Percentiles rank a stretch among this genome's conserved stretches.
phyloP scores from a whole-genome alignment of 805 yeast genomes.

The Pichia heedii region DNA sequence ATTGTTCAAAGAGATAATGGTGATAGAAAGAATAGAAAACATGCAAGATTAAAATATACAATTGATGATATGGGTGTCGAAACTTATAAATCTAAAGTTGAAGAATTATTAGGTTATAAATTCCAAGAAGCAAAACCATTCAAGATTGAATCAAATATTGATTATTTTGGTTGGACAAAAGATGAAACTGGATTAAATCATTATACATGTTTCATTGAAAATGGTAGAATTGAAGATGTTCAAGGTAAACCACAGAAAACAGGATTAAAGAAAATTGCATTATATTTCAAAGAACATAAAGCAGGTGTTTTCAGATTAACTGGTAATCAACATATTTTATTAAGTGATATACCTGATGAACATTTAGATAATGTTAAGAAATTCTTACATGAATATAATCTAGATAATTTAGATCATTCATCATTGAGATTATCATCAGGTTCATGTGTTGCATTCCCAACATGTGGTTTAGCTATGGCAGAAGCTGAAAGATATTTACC shows the following conservation, averaged over 20 bases:
- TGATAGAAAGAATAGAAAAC: slow-evolving; percentile 93
- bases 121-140: slow-evolving; percentile 65
- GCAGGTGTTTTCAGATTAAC: slow-evolving; percentile 87
- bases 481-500: slow-evolving; percentile 94
- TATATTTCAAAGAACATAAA: slow-evolving; percentile 47
- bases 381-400: slow-evolving; percentile 60
- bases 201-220: slow-evolving; percentile 89
- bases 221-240: slow-evolving; percentile 93
- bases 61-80: slow-evolving; percentile 91
- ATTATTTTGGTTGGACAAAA: slow-evolving; percentile 87
- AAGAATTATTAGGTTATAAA: slow-evolving; percentile 69
- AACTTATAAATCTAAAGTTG: slow-evolving; percentile 69
- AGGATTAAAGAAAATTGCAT: slow-evolving; percentile 75
- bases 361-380: slow-evolving; percentile 55
- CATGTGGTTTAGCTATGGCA: slow-evolving; percentile 98
- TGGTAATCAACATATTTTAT: slow-evolving; percentile 87
- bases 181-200: slow-evolving; percentile 82
- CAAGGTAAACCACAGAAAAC: slow-evolving; percentile 83
- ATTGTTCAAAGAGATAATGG: slow-evolving; percentile 91
- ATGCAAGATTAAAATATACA: slow-evolving; percentile 95
- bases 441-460: slow-evolving; percentile 97
- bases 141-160: slow-evolving; percentile 79
- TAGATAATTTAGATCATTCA: slow-evolving; percentile 68
- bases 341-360: slow-evolving; percentile 64
- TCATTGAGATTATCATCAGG: slow-evolving; percentile 85